A percentile compares a stretch with the other conserved stretches of the same genome.
Evolutionary conservation across 257 asterid species (phyloP).

Genomic region (Galeopsis tetrahit): DNA sequence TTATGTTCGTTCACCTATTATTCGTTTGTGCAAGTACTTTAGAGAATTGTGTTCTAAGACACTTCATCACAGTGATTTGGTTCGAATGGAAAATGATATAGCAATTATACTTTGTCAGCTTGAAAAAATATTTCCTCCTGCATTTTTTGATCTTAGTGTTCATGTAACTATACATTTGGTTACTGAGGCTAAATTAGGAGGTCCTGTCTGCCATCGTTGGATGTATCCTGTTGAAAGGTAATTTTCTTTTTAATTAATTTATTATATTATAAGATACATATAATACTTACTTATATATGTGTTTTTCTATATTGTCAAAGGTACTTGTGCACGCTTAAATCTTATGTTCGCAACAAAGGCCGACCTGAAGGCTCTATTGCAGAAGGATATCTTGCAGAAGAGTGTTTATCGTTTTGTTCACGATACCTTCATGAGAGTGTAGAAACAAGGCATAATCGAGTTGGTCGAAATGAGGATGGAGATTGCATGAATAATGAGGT

Average conservation of each 20-base stretch:
- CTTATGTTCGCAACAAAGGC: constrained; percentile 11
- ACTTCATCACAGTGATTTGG: neutral
- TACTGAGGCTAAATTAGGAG: neutral
- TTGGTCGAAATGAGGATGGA: neutral
- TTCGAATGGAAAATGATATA: neutral
- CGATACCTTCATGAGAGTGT: constrained; percentile 16
- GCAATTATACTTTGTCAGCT: neutral
- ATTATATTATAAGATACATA: too few relatives aligned
- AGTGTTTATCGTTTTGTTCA: constrained; percentile 25
- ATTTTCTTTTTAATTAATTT: too few relatives aligned
- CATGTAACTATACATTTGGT: neutral
- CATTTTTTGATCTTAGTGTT: neutral
- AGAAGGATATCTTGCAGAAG: constrained; percentile 29
- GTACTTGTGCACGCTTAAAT: constrained; percentile 24
- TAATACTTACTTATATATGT: too few relatives aligned
- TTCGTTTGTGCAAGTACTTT: neutral
- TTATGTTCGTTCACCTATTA: neutral
- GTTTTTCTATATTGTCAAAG: neutral
- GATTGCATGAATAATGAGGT: neutral
- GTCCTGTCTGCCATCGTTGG: neutral
- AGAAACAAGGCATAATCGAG: constrained; percentile 1
- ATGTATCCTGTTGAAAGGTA: neutral
- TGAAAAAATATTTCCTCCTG: neutral
- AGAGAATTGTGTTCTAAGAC: neutral
- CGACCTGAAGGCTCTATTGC: constrained; percentile 15